Evolutionary conservation across 2,329 filamentous ascomycete species (phyloP).

Genomic region (Metarhizium album): DNA sequence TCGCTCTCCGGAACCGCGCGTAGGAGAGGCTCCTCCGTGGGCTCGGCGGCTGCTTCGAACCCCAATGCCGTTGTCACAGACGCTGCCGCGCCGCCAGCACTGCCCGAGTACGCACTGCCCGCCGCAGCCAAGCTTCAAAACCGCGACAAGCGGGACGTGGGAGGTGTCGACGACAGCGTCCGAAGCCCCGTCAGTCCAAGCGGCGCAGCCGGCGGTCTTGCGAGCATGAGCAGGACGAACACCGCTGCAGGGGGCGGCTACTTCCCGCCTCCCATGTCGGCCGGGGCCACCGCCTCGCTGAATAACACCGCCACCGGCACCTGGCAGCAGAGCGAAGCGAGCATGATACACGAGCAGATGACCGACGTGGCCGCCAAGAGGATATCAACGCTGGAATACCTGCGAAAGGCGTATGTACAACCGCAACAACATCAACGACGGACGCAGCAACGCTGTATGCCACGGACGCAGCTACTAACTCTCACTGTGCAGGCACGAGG

Average conservation of each 20-base stretch:
- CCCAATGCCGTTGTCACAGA: slow-evolving; percentile 31
- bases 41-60: slow-evolving; percentile 24
- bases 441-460: not conserved
- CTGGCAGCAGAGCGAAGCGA: slow-evolving; percentile 34
- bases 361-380: slow-evolving; percentile 83
- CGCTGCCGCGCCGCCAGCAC: slow-evolving; percentile 37
- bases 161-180: slow-evolving; percentile 3
- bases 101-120: slow-evolving; percentile 43
- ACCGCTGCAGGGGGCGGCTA: slow-evolving; percentile 7
- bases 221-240: slow-evolving; percentile 7
- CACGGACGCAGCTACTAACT: not conserved
- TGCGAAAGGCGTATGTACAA: slow-evolving; percentile 71
- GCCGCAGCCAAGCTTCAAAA: slow-evolving; percentile 33
- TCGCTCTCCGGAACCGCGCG: slow-evolving; percentile 39
- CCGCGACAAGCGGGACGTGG: slow-evolving; percentile 11
- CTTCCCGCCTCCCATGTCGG: slow-evolving; percentile 13
- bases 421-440: not conserved
- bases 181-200: slow-evolving; percentile 11
- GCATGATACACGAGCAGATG: slow-evolving; percentile 50
- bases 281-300: slow-evolving; percentile 1
- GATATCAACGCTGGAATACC: slow-evolving; percentile 86
- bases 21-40: slow-evolving; percentile 26
- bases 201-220: slow-evolving; percentile 9
- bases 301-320: slow-evolving; percentile 7
- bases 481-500: slow-evolving; percentile 60